Base-by-base conservation (phyloP, 805 yeast genomes). In the Isabelozyma rhagii region DNA sequence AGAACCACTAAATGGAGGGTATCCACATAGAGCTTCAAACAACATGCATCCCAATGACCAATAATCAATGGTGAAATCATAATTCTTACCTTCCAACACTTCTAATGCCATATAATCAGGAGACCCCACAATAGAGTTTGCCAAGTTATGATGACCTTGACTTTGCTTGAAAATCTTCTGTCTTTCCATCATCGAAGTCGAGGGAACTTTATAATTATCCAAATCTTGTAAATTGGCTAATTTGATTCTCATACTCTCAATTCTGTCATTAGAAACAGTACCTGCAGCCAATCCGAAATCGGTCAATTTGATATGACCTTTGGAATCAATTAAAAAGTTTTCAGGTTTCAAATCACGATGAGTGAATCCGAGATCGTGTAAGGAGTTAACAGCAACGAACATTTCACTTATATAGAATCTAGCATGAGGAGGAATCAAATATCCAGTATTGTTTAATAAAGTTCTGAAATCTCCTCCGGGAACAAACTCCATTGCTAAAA, bases 381-480 rank as follows among this genome's bases (percentile, higher is more conserved):
- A 78, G 1, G 97, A 91, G 61, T 93, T 90, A 15, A 94, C 91
- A 0, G 98, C 89, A 43, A 91, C 85, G 69, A 94, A 93, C 99
- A 94, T 94, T 69, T 94, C 98, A 54, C 93, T 84, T 55, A 94
- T 81, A 66, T 94, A 94, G 71, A 94, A 94, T 51, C 98, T 81
- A 0, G 98, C 96, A 64, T 94, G 99, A 3, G 96, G 91, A 2
- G 98, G 96, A 52, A 89, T 88, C 57, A 94, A 74, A 50, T 87
- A 88, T 36, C 97, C 97, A 5, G 98, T 93, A 66, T 92, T 93
- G 67, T 91, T 92, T 55, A 94, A 80, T 52, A 94, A 72, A 0
- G 99, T 94, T 64, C 99, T 84, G 74, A 89, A 94, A 66, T 94
- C 99, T 47, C 99, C 99, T 51, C 99, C 99, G 8, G 99, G 97